These are phyloP conservation scores for Solanum sejunctum DNA, from an alignment of 257 asterid genomes.

Conservation along the genomic window DNA sequence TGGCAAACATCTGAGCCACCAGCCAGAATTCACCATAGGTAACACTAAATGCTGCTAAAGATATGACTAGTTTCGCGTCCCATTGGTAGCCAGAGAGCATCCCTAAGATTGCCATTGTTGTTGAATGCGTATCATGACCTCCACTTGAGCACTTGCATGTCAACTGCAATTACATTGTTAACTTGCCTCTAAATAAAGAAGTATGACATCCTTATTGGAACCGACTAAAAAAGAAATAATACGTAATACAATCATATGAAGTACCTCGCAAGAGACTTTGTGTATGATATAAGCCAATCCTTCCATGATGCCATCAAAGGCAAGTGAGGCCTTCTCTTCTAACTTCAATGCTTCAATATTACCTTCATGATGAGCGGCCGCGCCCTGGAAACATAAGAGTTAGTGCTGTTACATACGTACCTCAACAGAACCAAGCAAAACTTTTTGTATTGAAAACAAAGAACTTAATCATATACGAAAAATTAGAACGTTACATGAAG, in stretches of 20 bases:
- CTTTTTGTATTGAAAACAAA: background rate
- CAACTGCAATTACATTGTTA: constrained; percentile 24
- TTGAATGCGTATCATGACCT: constrained; percentile 34
- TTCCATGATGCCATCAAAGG: constrained; percentile 29
- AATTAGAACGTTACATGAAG: constrained; percentile 18
- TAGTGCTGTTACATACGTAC: background rate
- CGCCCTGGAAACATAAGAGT: constrained; percentile 2
- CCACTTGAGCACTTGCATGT: constrained; percentile 57
- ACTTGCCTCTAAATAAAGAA: too few relatives aligned
- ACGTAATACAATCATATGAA: background rate
- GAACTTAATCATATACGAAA: background rate
- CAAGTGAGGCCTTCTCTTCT: constrained; percentile 28
- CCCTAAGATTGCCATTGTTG: constrained; percentile 41
- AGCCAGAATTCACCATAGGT: constrained; percentile 82
- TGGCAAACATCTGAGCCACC: constrained; percentile 28
- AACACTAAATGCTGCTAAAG: constrained; percentile 47
- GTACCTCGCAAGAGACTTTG: constrained; percentile 59
- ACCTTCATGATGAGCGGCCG: background rate
- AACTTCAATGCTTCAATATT: constrained; percentile 5
- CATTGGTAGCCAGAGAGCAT: constrained; percentile 49
- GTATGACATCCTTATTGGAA: background rate
- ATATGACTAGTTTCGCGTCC: constrained; percentile 63
- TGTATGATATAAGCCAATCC: constrained; percentile 33
- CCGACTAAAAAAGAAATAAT: background rate
- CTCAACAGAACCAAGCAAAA: background rate